phyloP scores from a whole-genome alignment of 169 alveolate genomes.

The Cardiosporidium cionae region DNA sequence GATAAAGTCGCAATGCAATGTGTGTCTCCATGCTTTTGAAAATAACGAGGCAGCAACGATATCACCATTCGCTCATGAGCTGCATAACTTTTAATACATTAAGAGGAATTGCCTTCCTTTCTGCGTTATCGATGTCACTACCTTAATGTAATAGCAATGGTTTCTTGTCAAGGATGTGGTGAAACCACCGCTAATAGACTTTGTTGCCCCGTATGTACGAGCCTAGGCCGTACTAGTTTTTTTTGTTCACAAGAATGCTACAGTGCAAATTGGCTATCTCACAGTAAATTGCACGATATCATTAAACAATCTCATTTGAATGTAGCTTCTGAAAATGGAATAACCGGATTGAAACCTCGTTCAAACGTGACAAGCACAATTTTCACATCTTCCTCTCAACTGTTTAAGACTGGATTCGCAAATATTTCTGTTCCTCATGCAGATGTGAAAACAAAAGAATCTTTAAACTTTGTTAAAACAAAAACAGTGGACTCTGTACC shows the following conservation, averaged over 20 bases:
- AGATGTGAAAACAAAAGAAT: too few species aligned
- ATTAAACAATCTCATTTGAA: background rate
- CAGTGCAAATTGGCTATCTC: background rate
- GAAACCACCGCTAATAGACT: background rate
- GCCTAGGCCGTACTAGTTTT: background rate
- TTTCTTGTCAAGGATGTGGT: background rate
- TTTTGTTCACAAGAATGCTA: background rate
- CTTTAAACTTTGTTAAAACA: too few species aligned
- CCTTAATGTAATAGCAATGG: too few species aligned
- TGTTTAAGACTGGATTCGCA: background rate
- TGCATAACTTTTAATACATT: too few species aligned
- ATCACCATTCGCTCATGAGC: too few species aligned
- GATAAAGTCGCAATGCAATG: too few species aligned
- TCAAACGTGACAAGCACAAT: background rate
- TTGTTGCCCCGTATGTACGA: background rate
- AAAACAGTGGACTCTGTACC: too few species aligned
- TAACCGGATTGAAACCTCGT: background rate
- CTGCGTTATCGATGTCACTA: too few species aligned
- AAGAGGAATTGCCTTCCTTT: too few species aligned
- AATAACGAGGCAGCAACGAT: too few species aligned
- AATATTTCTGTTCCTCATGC: too few species aligned
- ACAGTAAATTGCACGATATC: background rate
- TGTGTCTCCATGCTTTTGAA: too few species aligned
- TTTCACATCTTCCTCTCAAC: background rate
- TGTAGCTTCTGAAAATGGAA: background rate